Evolutionary conservation across 495 filamentous ascomycete genomes (phyloP).

Genomic region (Penicillium cataractarum): DNA sequence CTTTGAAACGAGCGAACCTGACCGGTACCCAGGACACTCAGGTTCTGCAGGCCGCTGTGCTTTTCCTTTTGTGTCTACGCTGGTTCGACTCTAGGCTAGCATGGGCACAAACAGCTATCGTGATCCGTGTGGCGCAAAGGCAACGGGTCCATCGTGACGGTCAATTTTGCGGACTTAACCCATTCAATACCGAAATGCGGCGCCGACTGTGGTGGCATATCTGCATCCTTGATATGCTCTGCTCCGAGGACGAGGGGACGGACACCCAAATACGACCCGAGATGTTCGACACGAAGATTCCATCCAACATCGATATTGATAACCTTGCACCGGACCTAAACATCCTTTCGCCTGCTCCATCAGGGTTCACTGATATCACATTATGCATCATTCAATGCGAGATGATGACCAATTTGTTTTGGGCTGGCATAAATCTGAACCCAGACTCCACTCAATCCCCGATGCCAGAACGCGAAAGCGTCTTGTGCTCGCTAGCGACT

Average conservation of each 20-base stretch:
- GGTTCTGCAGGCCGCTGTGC: constrained; percentile 68
- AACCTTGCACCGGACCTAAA: constrained; percentile 63
- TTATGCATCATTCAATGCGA: constrained; percentile 64
- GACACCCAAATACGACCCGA: constrained; percentile 66
- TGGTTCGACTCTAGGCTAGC: constrained; percentile 55
- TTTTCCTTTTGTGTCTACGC: constrained; percentile 64
- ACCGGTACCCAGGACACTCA: constrained; percentile 64
- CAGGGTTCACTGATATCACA: constrained; percentile 71
- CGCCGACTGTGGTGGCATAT: constrained; percentile 80
- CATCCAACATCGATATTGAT: constrained; percentile 68
- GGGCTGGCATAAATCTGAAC: constrained; percentile 5
- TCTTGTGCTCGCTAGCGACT: constrained; percentile 11
- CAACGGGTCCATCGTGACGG: constrained; percentile 76
- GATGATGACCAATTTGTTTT: constrained; percentile 43
- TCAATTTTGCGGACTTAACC: constrained; percentile 55
- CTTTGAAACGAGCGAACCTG: constrained; percentile 67
- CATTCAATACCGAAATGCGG: constrained; percentile 77
- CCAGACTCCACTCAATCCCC: neutral
- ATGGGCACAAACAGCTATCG: constrained; percentile 63
- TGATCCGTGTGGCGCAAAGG: constrained; percentile 70
- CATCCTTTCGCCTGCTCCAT: constrained; percentile 51
- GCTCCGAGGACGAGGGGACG: constrained; percentile 74
- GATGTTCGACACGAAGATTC: constrained; percentile 66
- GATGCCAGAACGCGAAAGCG: neutral
- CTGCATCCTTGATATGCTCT: constrained; percentile 70